A percentile compares a stretch with the other conserved stretches of the same genome.
Evolutionary conservation across 148 eudicot species (phyloP).

Genomic region (Vaccinium vitisidaea): DNA sequence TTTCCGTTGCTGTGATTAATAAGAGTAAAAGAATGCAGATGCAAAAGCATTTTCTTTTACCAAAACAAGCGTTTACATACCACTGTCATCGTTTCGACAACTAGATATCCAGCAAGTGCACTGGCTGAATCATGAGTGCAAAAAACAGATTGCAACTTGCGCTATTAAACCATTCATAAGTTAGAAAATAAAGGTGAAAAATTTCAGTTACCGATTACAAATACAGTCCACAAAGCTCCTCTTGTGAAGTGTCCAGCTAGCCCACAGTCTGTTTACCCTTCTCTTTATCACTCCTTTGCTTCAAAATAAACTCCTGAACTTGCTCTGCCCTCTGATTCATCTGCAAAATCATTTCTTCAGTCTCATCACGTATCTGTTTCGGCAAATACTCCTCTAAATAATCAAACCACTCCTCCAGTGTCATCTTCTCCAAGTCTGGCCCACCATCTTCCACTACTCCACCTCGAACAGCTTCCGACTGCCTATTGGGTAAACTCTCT

Average conservation of each 20-base stretch:
- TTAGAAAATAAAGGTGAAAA: background rate
- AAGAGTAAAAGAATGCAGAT: background rate
- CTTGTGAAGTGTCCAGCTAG: constrained; percentile 16
- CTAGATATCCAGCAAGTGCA: background rate
- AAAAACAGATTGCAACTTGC: background rate
- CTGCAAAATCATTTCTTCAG: constrained; percentile 53
- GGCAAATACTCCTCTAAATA: constrained; percentile 60
- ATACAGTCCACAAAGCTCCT: background rate
- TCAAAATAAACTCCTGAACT: constrained; percentile 53
- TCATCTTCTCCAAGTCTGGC: constrained; percentile 63
- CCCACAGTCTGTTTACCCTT: constrained; percentile 25
- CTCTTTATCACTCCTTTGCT: constrained; percentile 37
- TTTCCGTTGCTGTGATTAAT: background rate
- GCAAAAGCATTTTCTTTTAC: background rate
- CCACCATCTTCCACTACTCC: constrained; percentile 18
- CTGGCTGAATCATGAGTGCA: background rate
- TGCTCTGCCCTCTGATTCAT: constrained; percentile 50
- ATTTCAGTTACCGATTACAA: constrained; percentile 9
- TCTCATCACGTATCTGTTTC: constrained; percentile 42
- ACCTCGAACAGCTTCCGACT: constrained; percentile 8
- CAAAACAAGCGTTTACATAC: background rate
- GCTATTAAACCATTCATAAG: background rate
- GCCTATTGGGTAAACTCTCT: background rate
- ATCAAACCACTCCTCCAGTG: constrained; percentile 72
- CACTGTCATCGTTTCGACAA: background rate